Conservation (phyloP, 495 filamentous ascomycete species). For the Durotheca rogersii region DNA sequence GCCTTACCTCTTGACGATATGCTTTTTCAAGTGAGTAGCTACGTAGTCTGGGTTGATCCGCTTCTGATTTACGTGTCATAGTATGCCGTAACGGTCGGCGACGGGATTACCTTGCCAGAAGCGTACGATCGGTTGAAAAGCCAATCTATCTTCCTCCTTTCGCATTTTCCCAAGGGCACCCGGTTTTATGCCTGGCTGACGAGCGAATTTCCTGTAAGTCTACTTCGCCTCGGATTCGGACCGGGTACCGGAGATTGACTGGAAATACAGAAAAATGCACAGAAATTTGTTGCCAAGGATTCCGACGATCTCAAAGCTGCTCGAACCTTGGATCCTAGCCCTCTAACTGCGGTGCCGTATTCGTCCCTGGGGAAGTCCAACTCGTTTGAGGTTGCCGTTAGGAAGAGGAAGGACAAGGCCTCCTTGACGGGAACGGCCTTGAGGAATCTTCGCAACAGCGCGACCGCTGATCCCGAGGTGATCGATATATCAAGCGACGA, state of each 20-base stretch:
- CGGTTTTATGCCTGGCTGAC: conserved; percentile 40
- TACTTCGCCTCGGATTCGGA: background rate
- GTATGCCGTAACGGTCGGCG: conserved; percentile 45
- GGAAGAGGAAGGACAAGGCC: conserved; percentile 20
- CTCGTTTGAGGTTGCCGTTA: conserved; percentile 17
- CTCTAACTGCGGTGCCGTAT: conserved; percentile 23
- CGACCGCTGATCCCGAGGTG: background rate
- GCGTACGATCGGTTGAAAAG: conserved; percentile 37
- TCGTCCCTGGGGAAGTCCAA: conserved; percentile 18
- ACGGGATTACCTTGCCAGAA: conserved; percentile 45
- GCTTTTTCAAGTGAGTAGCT: conserved; percentile 43
- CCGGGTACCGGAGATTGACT: background rate
- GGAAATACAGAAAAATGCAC: conserved; percentile 12
- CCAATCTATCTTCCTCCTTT: conserved; percentile 44
- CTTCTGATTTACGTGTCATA: conserved; percentile 23
- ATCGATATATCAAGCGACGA: conserved; percentile 8
- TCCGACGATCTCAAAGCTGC: conserved; percentile 8
- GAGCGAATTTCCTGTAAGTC: conserved; percentile 36
- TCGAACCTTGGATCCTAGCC: background rate
- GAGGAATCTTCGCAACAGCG: conserved; percentile 14
- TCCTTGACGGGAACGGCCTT: conserved; percentile 14
- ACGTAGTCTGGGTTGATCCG: conserved; percentile 2
- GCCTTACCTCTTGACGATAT: conserved; percentile 35
- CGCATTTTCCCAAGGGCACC: conserved; percentile 45
- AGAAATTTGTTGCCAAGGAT: conserved; percentile 16